Evolutionary conservation across 1,284 basidiomycete genomes (phyloP).

Genomic region (Fistulinella cinereoalba): DNA sequence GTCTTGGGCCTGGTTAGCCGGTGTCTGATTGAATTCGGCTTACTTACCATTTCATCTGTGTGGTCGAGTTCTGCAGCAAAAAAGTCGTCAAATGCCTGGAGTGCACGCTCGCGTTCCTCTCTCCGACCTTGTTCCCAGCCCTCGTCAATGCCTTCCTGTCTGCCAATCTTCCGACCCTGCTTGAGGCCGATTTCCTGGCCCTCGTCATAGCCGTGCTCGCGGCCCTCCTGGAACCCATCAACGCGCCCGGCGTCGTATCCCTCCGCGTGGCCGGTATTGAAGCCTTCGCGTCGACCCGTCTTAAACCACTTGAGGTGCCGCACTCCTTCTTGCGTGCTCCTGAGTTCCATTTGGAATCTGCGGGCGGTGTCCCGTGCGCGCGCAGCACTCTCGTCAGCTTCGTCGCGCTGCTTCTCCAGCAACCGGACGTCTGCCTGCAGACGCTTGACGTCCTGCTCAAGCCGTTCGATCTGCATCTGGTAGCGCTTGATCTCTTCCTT

Average conservation of each 20-base stretch:
- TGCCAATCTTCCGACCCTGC: constrained; percentile 44
- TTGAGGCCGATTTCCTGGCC: constrained; percentile 41
- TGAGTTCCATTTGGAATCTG: constrained; percentile 46
- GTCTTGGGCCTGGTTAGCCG: constrained; percentile 12
- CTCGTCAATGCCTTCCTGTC: constrained; percentile 42
- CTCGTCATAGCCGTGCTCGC: constrained; percentile 38
- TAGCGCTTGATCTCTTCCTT: constrained; percentile 49
- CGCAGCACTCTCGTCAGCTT: constrained; percentile 46
- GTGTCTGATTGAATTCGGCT: background rate
- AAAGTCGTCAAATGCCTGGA: constrained; percentile 55
- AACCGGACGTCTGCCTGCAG: constrained; percentile 42
- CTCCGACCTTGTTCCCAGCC: constrained; percentile 41
- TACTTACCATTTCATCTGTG: constrained; percentile 30
- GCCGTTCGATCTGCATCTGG: constrained; percentile 47
- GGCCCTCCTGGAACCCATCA: constrained; percentile 48
- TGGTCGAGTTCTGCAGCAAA: constrained; percentile 43
- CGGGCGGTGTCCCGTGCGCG: constrained; percentile 48
- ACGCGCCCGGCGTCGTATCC: constrained; percentile 46
- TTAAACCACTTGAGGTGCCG: constrained; percentile 40
- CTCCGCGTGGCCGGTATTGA: constrained; percentile 41
- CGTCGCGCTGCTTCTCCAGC: constrained; percentile 44
- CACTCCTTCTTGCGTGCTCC: constrained; percentile 43
- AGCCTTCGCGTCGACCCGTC: constrained; percentile 44
- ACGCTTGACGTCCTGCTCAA: constrained; percentile 48
- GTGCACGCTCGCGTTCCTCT: constrained; percentile 46